Evolutionary conservation across 257 asterid species (phyloP).

Genomic region (Solanum gandarillasii): DNA sequence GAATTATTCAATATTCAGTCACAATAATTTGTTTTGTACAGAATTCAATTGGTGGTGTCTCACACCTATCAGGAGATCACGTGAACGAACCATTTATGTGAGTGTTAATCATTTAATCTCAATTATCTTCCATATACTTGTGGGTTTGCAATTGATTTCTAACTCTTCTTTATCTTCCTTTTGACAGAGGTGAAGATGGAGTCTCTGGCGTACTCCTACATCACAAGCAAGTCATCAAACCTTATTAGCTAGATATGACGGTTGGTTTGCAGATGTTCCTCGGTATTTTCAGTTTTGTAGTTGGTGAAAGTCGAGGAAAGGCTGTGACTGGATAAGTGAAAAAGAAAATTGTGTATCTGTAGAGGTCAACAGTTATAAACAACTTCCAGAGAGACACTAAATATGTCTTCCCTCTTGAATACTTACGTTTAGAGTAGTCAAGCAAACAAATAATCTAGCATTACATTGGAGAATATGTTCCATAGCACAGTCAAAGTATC

Average conservation of each 20-base stretch:
- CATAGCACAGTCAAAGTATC: not conserved
- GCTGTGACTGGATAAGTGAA: not conserved
- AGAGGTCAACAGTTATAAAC: not conserved
- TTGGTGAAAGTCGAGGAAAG: not conserved
- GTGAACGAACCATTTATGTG: slow-evolving; percentile 93
- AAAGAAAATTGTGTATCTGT: not conserved
- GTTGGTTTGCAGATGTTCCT: slow-evolving; percentile 42
- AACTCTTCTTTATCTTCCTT: slow-evolving; percentile 11
- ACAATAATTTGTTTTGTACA: slow-evolving; percentile 20
- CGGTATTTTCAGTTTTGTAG: slow-evolving; percentile 3
- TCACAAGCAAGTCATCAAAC: slow-evolving; percentile 97
- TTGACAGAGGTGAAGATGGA: slow-evolving; percentile 84
- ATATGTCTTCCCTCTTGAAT: not conserved
- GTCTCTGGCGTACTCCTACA: slow-evolving; percentile 96
- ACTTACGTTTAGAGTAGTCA: not conserved
- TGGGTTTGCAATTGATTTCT: not conserved
- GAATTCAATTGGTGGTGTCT: slow-evolving; percentile 92
- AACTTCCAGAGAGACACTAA: not conserved
- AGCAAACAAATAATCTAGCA: not conserved
- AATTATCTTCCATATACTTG: not conserved
- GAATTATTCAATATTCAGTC: slow-evolving; percentile 9
- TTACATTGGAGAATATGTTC: not conserved
- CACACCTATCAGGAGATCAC: slow-evolving; percentile 90
- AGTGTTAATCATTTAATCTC: slow-evolving; percentile 18
- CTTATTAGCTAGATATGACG: slow-evolving; percentile 35